Evolutionary conservation across 495 filamentous ascomycete species (phyloP).

Genomic region (Penicillium coffeae): DNA sequence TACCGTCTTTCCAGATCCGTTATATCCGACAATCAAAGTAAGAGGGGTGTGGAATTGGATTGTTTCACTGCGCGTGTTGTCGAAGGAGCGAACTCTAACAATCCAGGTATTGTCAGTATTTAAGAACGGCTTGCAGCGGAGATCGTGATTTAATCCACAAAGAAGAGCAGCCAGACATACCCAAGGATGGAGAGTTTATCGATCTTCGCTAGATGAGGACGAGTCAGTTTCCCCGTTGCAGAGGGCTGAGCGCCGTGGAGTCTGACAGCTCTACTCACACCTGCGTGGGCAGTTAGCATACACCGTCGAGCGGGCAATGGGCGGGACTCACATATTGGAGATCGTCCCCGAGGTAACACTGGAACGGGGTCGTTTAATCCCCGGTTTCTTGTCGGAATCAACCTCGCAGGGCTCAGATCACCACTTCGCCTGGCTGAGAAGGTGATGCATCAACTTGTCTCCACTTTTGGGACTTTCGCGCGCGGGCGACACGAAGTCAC

Average conservation of each 20-base stretch:
- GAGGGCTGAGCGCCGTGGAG: background rate
- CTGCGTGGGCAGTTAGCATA: background rate
- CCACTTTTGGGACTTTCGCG: constrained; percentile 30
- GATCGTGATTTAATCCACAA: background rate
- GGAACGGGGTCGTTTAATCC: background rate
- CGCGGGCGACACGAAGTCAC: constrained; percentile 31
- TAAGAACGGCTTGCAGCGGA: background rate
- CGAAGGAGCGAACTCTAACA: constrained; percentile 83
- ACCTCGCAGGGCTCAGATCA: background rate
- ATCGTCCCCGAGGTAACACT: background rate
- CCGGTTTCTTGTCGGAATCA: background rate
- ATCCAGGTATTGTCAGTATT: background rate
- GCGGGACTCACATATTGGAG: background rate
- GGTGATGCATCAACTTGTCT: constrained; percentile 19
- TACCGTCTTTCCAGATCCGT: constrained; percentile 94
- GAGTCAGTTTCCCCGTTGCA: background rate
- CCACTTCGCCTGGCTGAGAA: background rate
- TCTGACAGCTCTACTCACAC: background rate
- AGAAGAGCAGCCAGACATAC: constrained; percentile 35
- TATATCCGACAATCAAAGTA: constrained; percentile 93
- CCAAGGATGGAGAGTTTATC: constrained; percentile 84
- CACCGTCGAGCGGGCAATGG: background rate
- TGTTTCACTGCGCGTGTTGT: constrained; percentile 67
- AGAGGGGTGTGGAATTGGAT: constrained; percentile 87
- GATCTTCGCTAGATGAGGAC: constrained; percentile 55